Evolutionary conservation across 1,284 basidiomycete genomes (phyloP).

Genomic region (Ustilago loliicola): DNA sequence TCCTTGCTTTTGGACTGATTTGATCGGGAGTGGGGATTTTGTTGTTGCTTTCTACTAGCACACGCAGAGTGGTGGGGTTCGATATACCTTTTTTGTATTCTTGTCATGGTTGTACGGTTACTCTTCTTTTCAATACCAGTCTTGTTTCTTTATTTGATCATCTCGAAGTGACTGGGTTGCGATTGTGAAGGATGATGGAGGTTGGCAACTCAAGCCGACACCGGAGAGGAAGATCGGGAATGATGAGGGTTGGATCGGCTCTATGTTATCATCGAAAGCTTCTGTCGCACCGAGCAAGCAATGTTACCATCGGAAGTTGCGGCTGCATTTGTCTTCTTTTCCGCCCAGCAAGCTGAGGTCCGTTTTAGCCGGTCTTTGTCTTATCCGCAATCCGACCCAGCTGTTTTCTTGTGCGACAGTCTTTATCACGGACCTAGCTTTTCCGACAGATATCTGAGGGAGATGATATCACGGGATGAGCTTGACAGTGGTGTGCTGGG

Average conservation of each 20-base stretch:
- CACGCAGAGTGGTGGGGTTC: background rate
- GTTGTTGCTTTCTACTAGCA: conserved; percentile 39
- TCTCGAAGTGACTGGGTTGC: background rate
- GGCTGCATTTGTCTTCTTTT: background rate
- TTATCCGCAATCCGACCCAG: background rate
- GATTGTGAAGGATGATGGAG: conserved; percentile 7
- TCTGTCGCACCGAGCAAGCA: background rate
- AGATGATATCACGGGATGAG: conserved; percentile 4
- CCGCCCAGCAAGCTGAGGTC: background rate
- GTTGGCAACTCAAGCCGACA: background rate
- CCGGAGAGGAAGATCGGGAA: background rate
- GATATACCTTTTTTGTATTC: conserved; percentile 2
- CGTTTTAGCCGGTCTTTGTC: background rate
- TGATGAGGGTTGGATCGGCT: background rate
- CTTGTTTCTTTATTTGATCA: background rate
- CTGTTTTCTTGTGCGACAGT: background rate
- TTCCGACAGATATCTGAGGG: background rate
- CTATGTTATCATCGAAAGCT: background rate
- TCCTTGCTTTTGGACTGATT: conserved; percentile 42
- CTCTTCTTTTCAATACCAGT: background rate
- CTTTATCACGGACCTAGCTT: background rate
- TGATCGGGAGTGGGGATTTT: conserved; percentile 30
- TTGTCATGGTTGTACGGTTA: conserved; percentile 7
- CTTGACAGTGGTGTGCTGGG: background rate
- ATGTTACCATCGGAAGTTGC: background rate